Conservation (phyloP, 2,329 filamentous ascomycete species). For the Cyphellophora attinorum region DNA sequence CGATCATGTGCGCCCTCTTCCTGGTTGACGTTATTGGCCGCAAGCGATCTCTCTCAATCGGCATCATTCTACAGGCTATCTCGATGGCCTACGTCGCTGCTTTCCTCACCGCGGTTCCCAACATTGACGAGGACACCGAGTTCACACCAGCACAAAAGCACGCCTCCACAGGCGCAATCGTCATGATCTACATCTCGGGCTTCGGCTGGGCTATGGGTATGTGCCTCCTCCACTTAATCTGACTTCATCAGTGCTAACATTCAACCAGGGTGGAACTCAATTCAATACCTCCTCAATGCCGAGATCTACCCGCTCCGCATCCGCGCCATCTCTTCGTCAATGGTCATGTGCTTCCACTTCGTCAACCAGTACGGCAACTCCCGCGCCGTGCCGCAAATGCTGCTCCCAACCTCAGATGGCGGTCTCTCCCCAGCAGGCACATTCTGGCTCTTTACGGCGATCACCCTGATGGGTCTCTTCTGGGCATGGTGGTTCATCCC, state of each 20-base stretch:
- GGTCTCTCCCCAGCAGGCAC: slow-evolving; percentile 52
- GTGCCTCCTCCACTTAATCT: too few relatives aligned
- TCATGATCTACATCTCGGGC: slow-evolving; percentile 35
- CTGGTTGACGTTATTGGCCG: slow-evolving; percentile 71
- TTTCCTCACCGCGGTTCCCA: slow-evolving; percentile 30
- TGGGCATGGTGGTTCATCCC: slow-evolving; percentile 68
- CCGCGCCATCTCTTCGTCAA: slow-evolving; percentile 30
- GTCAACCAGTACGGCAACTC: slow-evolving; percentile 25
- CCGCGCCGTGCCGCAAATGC: slow-evolving; percentile 25
- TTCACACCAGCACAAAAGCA: slow-evolving; percentile 17
- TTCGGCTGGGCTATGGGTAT: slow-evolving; percentile 38
- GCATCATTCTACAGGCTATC: slow-evolving; percentile 38
- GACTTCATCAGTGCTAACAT: too few relatives aligned
- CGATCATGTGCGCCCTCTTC: slow-evolving; percentile 63
- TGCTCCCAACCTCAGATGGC: slow-evolving; percentile 40
- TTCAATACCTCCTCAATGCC: slow-evolving; percentile 21
- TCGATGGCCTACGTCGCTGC: slow-evolving; percentile 47
- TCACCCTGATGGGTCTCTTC: slow-evolving; percentile 57
- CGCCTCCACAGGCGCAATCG: slow-evolving; percentile 31
- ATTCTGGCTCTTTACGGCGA: slow-evolving; percentile 64
- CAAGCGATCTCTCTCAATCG: slow-evolving; percentile 46
- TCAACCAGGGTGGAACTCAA: slow-evolving; percentile 72
- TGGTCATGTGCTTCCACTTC: slow-evolving; percentile 37
- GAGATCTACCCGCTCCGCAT: slow-evolving; percentile 36
- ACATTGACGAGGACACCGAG: slow-evolving; percentile 20